A percentile compares a stretch with the other conserved stretches of the same genome.
Conservation (phyloP, 768 basidiomycete species). For the Fistulinella prunicolor region DNA sequence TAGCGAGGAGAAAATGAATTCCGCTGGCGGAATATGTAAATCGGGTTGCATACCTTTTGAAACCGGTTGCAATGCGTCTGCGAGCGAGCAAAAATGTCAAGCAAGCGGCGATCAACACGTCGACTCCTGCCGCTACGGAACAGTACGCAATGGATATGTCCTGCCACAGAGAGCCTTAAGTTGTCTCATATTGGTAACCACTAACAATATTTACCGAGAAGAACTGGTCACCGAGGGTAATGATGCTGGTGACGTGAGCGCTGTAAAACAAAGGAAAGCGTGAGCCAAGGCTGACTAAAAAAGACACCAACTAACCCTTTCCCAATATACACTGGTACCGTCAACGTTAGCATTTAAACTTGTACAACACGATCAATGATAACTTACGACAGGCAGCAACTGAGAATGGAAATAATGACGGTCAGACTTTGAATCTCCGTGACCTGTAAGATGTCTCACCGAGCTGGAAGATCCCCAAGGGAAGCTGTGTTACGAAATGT, state of each 20-base stretch:
- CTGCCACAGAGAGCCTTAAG: neutral
- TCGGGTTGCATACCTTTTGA: neutral
- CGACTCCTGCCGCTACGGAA: neutral
- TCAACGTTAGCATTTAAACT: neutral
- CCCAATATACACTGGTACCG: neutral
- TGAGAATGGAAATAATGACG: neutral
- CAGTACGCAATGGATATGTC: slow-evolving; percentile 1
- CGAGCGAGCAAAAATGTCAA: slow-evolving; percentile 1
- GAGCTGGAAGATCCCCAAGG: slow-evolving; percentile 1
- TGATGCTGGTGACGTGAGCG: neutral
- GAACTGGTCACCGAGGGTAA: neutral
- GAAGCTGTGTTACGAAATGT: neutral
- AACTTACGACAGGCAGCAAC: slow-evolving; percentile 3
- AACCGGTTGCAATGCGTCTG: neutral
- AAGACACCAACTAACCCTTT: neutral
- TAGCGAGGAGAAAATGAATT: neutral
- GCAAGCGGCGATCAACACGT: slow-evolving; percentile 1
- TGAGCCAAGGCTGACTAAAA: neutral
- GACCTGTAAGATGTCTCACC: neutral
- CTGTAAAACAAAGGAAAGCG: neutral
- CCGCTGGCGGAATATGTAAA: neutral
- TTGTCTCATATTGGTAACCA: neutral
- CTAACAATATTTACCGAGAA: neutral
- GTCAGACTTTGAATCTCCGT: neutral
- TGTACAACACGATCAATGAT: neutral